These are phyloP conservation scores for Jamesozyma rosinii DNA, from an alignment of 805 yeast species.

Conservation along the genomic window DNA sequence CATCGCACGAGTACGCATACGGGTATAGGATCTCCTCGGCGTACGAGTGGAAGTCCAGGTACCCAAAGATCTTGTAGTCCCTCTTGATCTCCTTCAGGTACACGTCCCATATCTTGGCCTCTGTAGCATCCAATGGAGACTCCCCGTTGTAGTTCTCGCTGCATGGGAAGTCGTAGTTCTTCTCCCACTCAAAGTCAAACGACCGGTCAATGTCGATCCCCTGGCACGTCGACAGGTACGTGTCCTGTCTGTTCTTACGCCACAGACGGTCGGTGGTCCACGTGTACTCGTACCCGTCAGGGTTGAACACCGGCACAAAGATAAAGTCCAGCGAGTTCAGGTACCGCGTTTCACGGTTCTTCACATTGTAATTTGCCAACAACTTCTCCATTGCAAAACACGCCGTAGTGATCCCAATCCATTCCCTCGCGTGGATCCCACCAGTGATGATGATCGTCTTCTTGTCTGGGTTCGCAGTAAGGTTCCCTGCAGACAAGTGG, in stretches of 20 bases:
- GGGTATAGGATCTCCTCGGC: conserved; percentile 78
- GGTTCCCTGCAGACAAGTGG: conserved; percentile 46
- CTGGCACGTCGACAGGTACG: conserved; percentile 53
- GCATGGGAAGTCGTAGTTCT: conserved; percentile 59
- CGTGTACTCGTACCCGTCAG: conserved; percentile 81
- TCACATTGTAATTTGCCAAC: conserved; percentile 37
- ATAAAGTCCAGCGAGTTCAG: conserved; percentile 58
- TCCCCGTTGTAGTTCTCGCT: conserved; percentile 80
- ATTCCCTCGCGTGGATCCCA: conserved; percentile 85
- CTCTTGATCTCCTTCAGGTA: conserved; percentile 36
- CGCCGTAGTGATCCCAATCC: conserved; percentile 69
- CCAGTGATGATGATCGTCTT: conserved; percentile 70
- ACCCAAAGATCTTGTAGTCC: conserved; percentile 61
- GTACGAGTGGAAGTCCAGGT: conserved; percentile 75
- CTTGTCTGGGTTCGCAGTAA: conserved; percentile 34
- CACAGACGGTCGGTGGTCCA: conserved; percentile 78
- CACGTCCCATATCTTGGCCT: conserved; percentile 41
- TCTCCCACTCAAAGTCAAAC: conserved; percentile 63
- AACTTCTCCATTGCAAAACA: conserved; percentile 47
- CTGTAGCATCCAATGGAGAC: conserved; percentile 56
- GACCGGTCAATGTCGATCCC: conserved; percentile 88
- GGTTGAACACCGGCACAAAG: conserved; percentile 77
- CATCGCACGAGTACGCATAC: conserved; percentile 69
- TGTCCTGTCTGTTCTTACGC: conserved; percentile 80
- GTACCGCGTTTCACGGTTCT: conserved; percentile 36